Base-by-base conservation (phyloP, 1,139 yeast species). In the Suhomyces atakaporum region DNA sequence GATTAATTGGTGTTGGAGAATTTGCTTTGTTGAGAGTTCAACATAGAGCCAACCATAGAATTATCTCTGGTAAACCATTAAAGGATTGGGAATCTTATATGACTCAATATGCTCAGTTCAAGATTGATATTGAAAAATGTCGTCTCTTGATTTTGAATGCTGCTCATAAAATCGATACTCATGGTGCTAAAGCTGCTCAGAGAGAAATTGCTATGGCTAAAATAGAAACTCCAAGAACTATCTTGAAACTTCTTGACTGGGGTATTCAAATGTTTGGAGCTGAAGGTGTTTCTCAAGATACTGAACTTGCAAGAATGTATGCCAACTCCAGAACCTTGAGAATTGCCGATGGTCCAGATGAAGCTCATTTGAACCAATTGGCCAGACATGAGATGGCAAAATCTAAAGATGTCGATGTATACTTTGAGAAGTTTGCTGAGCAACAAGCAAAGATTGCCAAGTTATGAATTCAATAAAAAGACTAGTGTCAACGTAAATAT, bases 311-410 rank as follows among this genome's bases (percentile, higher is more conserved):
- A 1, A 59, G 72, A 43, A 61, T 75, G 63, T 82, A 75, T 58
- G 78, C 81, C 20, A 61, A 62, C 43, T 68, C 76, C 42, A 69
- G 88, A 56, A 79, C 84, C 26, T 68, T 81, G 41, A 66, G 87
- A 43, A 77, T 81, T 42, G 87, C 88, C 12, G 89, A 82, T 54
- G 87, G 88, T 7, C 88, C 89, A 2, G 88, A 81, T 60, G 88
- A 81, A 59, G 84, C 84, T 6, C 87, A 82, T 56, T 63, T 79
- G 56, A 65, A 66, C 46, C 87, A 81, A 58, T 66, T 81, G 49
- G 86, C 78, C 8, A 63, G 77, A 39, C 56, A 62, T 29, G 75
- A 72, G 42, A 60, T 67, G 21, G 69, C 69, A 48, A 50, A 50
- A 35, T 68, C 65, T 35, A 44, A 49, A 5, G 42, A 46, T 12